Evolutionary conservation across 768 basidiomycete genomes (phyloP), one percentile per base, ranked within the genome.

Genomic region (Thelephora ganbajun): DNA sequence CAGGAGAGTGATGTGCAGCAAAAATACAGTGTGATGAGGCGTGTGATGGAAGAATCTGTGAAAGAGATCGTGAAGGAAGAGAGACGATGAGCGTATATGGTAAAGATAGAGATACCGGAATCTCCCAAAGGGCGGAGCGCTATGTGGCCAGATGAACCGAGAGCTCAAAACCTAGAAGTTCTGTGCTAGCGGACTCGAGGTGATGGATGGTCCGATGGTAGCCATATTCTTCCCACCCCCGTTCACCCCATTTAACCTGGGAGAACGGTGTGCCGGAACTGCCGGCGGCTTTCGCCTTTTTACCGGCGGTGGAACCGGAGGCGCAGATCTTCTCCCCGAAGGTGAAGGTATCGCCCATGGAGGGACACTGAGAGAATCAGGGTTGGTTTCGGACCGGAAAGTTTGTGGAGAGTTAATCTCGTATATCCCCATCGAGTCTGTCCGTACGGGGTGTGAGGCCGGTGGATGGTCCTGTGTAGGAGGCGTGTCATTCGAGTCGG

Each of bases 211-310:
- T 30, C 26, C 26, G 9, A 30, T 30, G 26, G 26, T 30, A 43
- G 18, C 3, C 16, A 37, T 47, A 18, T n/a, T 35, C 45, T 13
- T 16, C 33, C 14, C 16, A 47, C 34, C 13, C 16, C 23, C 16
- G 35, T 30, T 33, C 16, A 47, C 16, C 16, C 30, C 30, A 6
- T 33, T 14, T 6, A 30, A 30, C 26, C 26, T 30, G 9, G 26
- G 26, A 30, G 26, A 30, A 30, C 26, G 26, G 26, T 30, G 26
- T 30, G 71, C 63, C 9, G 85, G 82, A 41, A 80, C 69, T 13
- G 83, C 79, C 33, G 85, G 84, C 1, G 84, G 77, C 54, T 82
- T 83, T 56, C 84, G 65, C 41, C 83, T 69, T 56, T 77, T 77
- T 2, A 72, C 72, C 16, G 82, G 80, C 9, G 78, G 72, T n/a